These are phyloP conservation scores for Mycena sanguinolenta DNA, from an alignment of 768 basidiomycete genomes.

Conservation along the genomic window DNA sequence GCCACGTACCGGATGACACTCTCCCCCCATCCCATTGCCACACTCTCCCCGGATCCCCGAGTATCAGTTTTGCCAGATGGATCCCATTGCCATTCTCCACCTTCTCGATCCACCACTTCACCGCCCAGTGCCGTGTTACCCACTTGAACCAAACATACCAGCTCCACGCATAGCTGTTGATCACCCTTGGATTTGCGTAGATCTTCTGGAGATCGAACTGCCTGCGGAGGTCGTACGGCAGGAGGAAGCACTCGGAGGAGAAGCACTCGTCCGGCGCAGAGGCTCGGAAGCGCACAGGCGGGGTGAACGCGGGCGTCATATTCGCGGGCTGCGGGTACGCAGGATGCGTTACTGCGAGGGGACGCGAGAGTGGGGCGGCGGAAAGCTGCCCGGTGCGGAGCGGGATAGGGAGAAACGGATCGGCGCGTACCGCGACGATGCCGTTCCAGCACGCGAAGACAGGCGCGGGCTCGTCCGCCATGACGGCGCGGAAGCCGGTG, in stretches of 20 bases:
- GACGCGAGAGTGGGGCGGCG: conserved; percentile 19
- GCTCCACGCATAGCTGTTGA: conserved; percentile 52
- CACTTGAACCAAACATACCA: conserved; percentile 51
- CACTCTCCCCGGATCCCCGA: not conserved
- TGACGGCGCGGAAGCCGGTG: conserved; percentile 24
- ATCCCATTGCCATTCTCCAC: conserved; percentile 5
- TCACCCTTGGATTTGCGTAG: conserved; percentile 53
- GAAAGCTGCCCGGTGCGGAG: conserved; percentile 48
- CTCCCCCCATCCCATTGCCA: conserved; percentile 23
- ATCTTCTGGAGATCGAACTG: conserved; percentile 42
- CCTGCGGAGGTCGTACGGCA: conserved; percentile 51
- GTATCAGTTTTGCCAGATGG: not conserved
- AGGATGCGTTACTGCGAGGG: conserved; percentile 43
- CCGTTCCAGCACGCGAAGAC: conserved; percentile 37
- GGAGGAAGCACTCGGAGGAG: conserved; percentile 54
- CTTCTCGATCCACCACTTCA: conserved; percentile 50
- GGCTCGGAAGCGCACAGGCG: conserved; percentile 46
- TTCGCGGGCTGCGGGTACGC: conserved; percentile 19
- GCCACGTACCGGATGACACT: conserved; percentile 21
- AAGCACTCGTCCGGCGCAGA: conserved; percentile 43
- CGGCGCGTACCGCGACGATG: conserved; percentile 48
- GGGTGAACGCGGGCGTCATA: conserved; percentile 44
- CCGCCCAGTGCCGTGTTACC: conserved; percentile 51
- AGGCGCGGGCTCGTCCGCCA: conserved; percentile 10
- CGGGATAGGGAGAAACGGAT: conserved; percentile 52